phyloP scores from a whole-genome alignment of 352 stramenopile genomes.

The Phytophthora pinifolia region DNA sequence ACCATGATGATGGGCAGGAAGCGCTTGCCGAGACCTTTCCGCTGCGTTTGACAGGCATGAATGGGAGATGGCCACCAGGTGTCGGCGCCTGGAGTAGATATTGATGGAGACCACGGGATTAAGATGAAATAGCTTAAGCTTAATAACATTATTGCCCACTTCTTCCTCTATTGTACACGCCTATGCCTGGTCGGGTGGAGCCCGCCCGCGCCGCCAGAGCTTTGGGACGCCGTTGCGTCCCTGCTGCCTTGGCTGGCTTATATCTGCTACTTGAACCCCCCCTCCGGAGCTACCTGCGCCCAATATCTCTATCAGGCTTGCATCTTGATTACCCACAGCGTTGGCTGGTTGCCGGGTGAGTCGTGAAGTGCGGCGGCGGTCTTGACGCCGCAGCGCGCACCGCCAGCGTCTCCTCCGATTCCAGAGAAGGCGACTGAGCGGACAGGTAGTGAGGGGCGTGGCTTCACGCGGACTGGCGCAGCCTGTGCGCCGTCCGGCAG shows the following conservation, averaged over 20 bases:
- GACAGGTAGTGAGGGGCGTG: slow-evolving; percentile 29
- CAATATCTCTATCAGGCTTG: slow-evolving; percentile 1
- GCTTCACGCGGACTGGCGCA: slow-evolving; percentile 37
- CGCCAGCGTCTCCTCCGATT: slow-evolving; percentile 23
- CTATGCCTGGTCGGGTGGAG: background rate
- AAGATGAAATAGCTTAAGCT: slow-evolving; percentile 30
- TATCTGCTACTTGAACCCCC: slow-evolving; percentile 6
- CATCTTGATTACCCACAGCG: slow-evolving; percentile 3
- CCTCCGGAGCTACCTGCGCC: slow-evolving; percentile 23
- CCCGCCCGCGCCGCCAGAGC: too few relatives aligned
- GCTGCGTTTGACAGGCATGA: background rate
- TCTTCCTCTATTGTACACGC: slow-evolving; percentile 28
- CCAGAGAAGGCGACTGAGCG: slow-evolving; percentile 24
- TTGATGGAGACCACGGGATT: background rate
- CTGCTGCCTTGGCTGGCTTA: background rate
- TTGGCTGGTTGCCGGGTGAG: slow-evolving; percentile 8
- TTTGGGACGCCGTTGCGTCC: too few relatives aligned
- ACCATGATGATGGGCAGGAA: too few relatives aligned
- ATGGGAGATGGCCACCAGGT: too few relatives aligned
- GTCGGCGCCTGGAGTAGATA: too few relatives aligned
- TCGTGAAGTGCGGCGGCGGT: slow-evolving; percentile 29
- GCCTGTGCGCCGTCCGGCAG: slow-evolving; percentile 64
- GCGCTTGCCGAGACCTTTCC: too few relatives aligned
- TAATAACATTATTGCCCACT: slow-evolving; percentile 28
- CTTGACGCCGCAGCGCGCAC: slow-evolving; percentile 17